phyloP scores from a whole-genome alignment of 1,284 basidiomycete species.

The Rhodotorula sp. region DNA sequence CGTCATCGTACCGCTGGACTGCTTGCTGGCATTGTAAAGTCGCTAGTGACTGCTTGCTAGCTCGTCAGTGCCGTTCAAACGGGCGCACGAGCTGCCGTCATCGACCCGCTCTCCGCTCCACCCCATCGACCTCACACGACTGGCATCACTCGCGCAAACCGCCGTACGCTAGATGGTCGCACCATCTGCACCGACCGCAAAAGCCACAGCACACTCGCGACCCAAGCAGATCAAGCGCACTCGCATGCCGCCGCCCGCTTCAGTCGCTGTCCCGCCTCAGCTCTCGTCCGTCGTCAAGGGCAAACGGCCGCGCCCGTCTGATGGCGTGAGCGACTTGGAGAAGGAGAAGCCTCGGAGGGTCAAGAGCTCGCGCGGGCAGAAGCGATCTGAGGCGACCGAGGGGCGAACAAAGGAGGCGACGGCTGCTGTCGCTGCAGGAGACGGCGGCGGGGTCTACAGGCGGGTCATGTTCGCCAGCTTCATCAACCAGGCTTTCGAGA shows the following conservation, averaged over 20 bases:
- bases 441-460: constrained; percentile 21
- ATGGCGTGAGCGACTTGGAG: constrained; percentile 11
- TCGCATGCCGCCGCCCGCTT: constrained; percentile 4
- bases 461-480: constrained; percentile 82
- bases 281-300: constrained; percentile 1
- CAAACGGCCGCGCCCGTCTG: constrained; percentile 10
- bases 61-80: no score
- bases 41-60: no score
- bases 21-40: no score
- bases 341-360: constrained; percentile 11
- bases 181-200: neutral
- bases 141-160: neutral
- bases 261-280: constrained; percentile 5
- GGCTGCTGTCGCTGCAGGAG: neutral
- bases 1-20: no score
- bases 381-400: constrained; percentile 3
- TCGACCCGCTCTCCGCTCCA: no score
- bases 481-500: constrained; percentile 74
- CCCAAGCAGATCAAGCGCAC: constrained; percentile 3
- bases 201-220: neutral
- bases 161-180: constrained; percentile 1
- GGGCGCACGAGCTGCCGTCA: no score
- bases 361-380: constrained; percentile 19
- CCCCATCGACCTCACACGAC: constrained; percentile 3
- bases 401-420: neutral